Evolutionary conservation across 2,329 filamentous ascomycete species (phyloP).

Genomic region (Phialocephala sp.): DNA sequence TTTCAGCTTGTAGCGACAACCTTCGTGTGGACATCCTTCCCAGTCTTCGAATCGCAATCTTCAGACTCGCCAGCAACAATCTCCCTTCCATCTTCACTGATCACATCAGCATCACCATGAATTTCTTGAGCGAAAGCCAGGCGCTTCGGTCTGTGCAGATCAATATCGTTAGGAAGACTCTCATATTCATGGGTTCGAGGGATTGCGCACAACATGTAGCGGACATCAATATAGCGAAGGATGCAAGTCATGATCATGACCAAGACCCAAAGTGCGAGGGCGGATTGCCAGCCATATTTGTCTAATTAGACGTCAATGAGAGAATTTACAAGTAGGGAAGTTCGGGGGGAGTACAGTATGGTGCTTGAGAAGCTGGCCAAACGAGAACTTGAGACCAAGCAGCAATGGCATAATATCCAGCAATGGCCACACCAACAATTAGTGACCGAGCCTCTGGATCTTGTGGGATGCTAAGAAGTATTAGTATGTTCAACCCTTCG

Average conservation of each 20-base stretch:
- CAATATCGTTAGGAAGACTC: background rate
- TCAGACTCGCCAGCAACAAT: conserved; percentile 2
- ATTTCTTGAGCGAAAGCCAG: background rate
- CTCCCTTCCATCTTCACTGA: background rate
- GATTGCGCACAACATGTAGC: conserved; percentile 43
- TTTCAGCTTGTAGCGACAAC: background rate
- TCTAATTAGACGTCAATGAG: conserved; percentile 38
- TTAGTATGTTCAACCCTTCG: conserved; percentile 25
- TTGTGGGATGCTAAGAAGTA: conserved; percentile 48
- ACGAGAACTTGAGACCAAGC: conserved; percentile 58
- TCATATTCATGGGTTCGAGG: background rate
- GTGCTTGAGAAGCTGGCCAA: conserved; percentile 57
- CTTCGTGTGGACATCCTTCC: background rate
- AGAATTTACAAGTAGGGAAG: background rate
- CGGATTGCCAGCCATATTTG: conserved; percentile 55
- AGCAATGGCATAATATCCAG: conserved; percentile 55
- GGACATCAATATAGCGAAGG: conserved; percentile 52
- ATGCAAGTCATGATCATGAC: conserved; percentile 52
- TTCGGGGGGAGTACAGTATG: conserved; percentile 48
- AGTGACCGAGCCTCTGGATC: conserved; percentile 56
- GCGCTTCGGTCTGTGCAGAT: background rate
- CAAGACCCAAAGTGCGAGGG: conserved; percentile 50
- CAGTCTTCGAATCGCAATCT: background rate
- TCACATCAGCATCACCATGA: background rate
- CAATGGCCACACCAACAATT: conserved; percentile 55